Base-by-base conservation (phyloP, 768 basidiomycete genomes). In the Hysterangium stoloniferum region DNA sequence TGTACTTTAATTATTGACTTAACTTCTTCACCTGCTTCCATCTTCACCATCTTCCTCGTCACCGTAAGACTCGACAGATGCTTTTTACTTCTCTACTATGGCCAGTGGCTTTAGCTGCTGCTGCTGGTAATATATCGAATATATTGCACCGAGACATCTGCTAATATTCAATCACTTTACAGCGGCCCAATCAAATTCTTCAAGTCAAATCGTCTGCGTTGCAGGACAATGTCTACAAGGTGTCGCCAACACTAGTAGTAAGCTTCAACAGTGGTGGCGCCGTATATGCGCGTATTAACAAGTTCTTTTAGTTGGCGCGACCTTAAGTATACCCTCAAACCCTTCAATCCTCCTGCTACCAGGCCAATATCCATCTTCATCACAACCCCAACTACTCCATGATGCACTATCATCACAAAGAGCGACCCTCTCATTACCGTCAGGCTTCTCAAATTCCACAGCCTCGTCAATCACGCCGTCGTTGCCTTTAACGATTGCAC, bases 141-240 rank as follows among this genome's bases (percentile, higher is more conserved):
- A 41, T 17, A n/a, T 6, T 17, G 25, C 29, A 15, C 20, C 43
- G n/a, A 4, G 17, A 2, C n/a, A 29, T 9, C n/a, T 25, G 52
- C 40, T 6, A 13, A 27, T 25, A 15, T 29, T 48, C 58, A 3
- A 59, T 36, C 27, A 9, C 25, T 3, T 32, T 31, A 22, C 48
- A 80, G 77, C 71, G 62, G 80, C 82, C 53, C 79, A 82, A 64
- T 71, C 75, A 22, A 51, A 42, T 57, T 64, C 70, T 53, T 66
- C 81, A 32, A 68, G 71, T 60, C 79, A 20, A 13, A 31, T 89
- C 51, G 72, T 91, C 54, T 90, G 87, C 73, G 71, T 86, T 85
- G 84, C 87, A 63, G 87, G 87, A 58, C 86, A 91, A 84, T 90
- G 88, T 71, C 68, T 90, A 51, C 75, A 88, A 65, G 88, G 88